Base-by-base conservation (phyloP, 2,329 filamentous ascomycete genomes). In the Sporothrix dimorphospora region DNA sequence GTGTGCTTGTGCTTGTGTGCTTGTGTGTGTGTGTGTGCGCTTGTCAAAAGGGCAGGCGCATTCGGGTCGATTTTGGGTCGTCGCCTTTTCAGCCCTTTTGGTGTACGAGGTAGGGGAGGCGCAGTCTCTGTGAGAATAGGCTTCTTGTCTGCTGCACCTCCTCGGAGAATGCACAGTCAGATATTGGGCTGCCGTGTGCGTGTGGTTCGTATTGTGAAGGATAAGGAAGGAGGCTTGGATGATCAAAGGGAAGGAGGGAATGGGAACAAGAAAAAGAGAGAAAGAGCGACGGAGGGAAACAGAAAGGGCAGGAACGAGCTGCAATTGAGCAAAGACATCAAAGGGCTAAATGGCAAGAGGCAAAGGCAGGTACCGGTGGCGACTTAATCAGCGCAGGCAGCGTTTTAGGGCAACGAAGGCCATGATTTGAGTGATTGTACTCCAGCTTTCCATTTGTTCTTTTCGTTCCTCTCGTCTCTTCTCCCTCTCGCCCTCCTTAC, bases 241-340 rank as follows among this genome's bases (percentile, higher is more conserved):
- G 61, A 65, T 47, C 38, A 24, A 19, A 47, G 14, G 61, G 21
- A 27, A 65, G 7, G 34, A 61, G n/a, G 30, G 51, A 12, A 27
- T 47, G 45, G 49, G n/a, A 53, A 27, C 21, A 24, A 53, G 49
- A 53, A 53, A 14, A 47, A 57, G n/a, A 27, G 34, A 63, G 34
- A 59, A 59, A 27, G 55, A 34, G 55, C 55, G 27, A 34, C 30
- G 27, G 55, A 7, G 34, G 21, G n/a, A 63, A 24, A 42, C 57
- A n/a, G 57, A 63, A 63, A 42, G 11, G 57, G 57, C 57, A 63
- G 57, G 57, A 42, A 63, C 57, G 57, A 40, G 57, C 34, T 63
- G 12, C 53, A 57, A 57, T 24, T 61, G 38, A 63, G 57, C 57
- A 63, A 55, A 34, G 53, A 57, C 53, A 7, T 30, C 53, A 55